phyloP scores from a whole-genome alignment of 2,329 filamentous ascomycete species.

The Calonectria multiphialidica region DNA sequence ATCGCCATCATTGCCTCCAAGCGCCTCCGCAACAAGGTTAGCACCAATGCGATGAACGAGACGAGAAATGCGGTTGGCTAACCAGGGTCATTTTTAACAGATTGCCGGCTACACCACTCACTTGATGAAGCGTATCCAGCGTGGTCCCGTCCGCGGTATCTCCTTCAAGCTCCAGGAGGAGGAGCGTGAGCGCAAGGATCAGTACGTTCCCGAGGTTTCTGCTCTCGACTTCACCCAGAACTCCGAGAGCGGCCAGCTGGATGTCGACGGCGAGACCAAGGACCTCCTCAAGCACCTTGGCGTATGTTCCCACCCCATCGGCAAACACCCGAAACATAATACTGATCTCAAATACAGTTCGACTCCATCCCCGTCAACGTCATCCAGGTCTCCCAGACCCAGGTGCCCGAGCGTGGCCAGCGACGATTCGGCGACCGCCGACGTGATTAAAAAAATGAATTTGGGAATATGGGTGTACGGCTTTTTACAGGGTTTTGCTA shows the following conservation, averaged over 20 bases:
- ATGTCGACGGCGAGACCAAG: constrained; percentile 98
- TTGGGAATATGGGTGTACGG: constrained; percentile 55
- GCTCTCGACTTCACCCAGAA: constrained; percentile 98
- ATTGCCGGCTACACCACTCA: constrained; percentile 99
- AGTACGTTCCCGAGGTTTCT: constrained; percentile 99
- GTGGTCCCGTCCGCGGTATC: constrained; percentile 98
- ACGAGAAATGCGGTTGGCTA: constrained; percentile 28
- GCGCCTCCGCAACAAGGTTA: constrained; percentile 98
- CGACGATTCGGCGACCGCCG: constrained; percentile 80
- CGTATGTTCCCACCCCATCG: constrained; percentile 71
- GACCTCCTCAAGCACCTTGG: constrained; percentile 98
- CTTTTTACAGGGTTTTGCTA: constrained; percentile 59
- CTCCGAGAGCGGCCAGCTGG: constrained; percentile 91
- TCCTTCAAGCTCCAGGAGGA: constrained; percentile 99
- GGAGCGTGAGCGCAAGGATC: constrained; percentile 99
- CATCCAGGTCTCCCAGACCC: constrained; percentile 88
- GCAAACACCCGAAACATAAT: not conserved
- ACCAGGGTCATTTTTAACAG: constrained; percentile 56
- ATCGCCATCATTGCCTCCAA: constrained; percentile 99
- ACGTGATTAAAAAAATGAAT: constrained; percentile 51
- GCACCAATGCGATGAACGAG: constrained; percentile 35
- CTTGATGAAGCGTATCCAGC: constrained; percentile 99
- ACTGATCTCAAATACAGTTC: constrained; percentile 73
- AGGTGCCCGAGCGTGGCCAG: constrained; percentile 82
- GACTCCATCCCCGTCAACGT: constrained; percentile 98